Conservation (phyloP, 164 flowering plant species). For the Vitis rupestris region DNA sequence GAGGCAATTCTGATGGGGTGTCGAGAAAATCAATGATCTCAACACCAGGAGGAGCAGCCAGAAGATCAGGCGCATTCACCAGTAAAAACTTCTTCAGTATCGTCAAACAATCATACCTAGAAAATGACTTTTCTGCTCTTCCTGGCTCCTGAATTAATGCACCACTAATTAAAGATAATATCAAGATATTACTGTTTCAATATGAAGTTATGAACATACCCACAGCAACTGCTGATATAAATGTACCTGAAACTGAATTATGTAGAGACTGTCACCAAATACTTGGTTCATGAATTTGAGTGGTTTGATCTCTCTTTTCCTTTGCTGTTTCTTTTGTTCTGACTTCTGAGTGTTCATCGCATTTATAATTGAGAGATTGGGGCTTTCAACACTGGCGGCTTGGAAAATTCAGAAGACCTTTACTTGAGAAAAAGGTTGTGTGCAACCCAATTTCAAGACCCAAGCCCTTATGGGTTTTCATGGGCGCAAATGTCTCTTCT, state of each 20-base stretch:
- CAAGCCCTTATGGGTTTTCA: too few species aligned
- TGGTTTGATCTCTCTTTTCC: conserved; percentile 9
- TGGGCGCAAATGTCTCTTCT: too few species aligned
- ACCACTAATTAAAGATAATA: background rate
- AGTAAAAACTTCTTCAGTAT: conserved; percentile 19
- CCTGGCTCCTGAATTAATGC: conserved; percentile 10
- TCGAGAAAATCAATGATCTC: conserved; percentile 23
- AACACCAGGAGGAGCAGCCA: conserved; percentile 22
- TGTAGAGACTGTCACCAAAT: conserved; percentile 32
- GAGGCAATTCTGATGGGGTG: conserved; percentile 18
- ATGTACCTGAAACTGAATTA: background rate
- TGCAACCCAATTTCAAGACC: too few species aligned
- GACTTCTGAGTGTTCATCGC: too few species aligned
- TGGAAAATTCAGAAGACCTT: too few species aligned
- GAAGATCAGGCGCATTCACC: conserved; percentile 14
- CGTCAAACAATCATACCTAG: conserved; percentile 10
- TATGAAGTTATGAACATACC: too few species aligned
- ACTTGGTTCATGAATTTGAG: conserved; percentile 12
- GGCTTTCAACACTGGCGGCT: too few species aligned
- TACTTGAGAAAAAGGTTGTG: too few species aligned
- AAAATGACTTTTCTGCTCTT: conserved; percentile 13
- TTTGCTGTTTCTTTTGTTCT: background rate
- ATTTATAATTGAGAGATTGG: too few species aligned
- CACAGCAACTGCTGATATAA: too few species aligned
- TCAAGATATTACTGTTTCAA: too few species aligned